Base-by-base conservation (phyloP, 371 early-diverging fungal genomes). In the Lichtheimia hyalospora region DNA sequence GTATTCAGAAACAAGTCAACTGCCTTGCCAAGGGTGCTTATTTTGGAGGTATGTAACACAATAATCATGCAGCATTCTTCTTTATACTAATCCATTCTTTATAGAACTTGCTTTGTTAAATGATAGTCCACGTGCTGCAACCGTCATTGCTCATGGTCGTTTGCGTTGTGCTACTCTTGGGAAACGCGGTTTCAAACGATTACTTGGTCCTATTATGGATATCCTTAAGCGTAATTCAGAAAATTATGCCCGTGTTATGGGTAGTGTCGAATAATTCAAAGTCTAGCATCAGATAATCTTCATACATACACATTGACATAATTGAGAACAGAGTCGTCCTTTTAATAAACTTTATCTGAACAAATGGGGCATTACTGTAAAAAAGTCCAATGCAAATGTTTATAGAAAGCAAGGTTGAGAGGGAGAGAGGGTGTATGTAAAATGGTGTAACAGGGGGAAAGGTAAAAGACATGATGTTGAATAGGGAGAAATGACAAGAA, bases 191-290 rank as follows among this genome's bases (percentile, higher is more conserved):
- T 98, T 98, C 70, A 90, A 88, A 41, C 85, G 98, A 42, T 77
- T 98, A 51, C 83, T 98, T 12, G 97, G 98, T 5, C 96, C 97
- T 8, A 88, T 95, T 28, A 87, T 93, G 61, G 94, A 95, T 66
- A 93, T 95, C 54, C 82, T 97, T 63, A 89, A 93, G 71, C 85
- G 97, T 53, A 95, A 96, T 72, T 87, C 90, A 24, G 86, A 78
- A 60, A 92, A 92, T 71, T 95, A 96, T 69, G 64, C 66, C 57
- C 68, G 66, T 51, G 61, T 71, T n/a, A 55, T 55, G 16, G 14
- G 53, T 20, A 55, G 56, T n/a, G 25, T 53, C 16, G 53, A 25
- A 12, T 53, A 57, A 28, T 34, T 28, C 25, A 25, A 25, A 3
- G 25, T 5, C 5, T 34, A 8, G 34, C 34, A 34, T 34, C 34